Conservation (phyloP, 2,329 filamentous ascomycete genomes). For the Colletotrichum sp. region DNA sequence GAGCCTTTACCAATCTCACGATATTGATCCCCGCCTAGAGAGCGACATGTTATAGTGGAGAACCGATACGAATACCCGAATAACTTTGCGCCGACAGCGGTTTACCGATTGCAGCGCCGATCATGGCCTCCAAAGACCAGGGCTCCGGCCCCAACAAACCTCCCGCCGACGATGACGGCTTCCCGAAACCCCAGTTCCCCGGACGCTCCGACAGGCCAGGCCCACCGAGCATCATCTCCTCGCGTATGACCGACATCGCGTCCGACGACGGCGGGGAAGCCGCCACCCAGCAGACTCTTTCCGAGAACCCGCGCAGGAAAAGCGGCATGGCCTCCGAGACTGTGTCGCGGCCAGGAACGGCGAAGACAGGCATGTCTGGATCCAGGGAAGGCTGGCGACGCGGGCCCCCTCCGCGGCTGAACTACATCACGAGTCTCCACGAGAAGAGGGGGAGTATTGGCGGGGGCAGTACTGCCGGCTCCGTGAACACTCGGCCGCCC, state of each 20-base stretch:
- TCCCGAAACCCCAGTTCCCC: constrained; percentile 44
- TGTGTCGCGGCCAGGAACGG: constrained; percentile 59
- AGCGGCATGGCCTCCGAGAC: constrained; percentile 39
- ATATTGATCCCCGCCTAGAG: not conserved
- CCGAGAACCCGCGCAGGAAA: constrained; percentile 16
- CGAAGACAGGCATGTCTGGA: constrained; percentile 48
- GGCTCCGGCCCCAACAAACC: constrained; percentile 36
- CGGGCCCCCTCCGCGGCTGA: constrained; percentile 61
- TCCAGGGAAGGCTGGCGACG: constrained; percentile 32
- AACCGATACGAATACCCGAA: not conserved
- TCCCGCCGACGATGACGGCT: constrained; percentile 42
- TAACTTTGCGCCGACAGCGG: not conserved
- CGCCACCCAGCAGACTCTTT: constrained; percentile 38
- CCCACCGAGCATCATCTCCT: constrained; percentile 71
- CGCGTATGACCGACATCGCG: constrained; percentile 71
- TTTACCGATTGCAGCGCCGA: not conserved
- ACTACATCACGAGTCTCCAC: constrained; percentile 43
- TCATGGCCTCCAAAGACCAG: constrained; percentile 42
- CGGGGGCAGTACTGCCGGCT: constrained; percentile 39
- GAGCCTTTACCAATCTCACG: not conserved
- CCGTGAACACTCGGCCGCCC: constrained; percentile 35
- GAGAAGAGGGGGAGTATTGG: constrained; percentile 46
- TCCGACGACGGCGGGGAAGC: constrained; percentile 59
- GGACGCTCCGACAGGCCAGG: constrained; percentile 46
- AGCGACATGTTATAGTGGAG: constrained; percentile 14